Base-by-base conservation (phyloP, 306 rosid species). In the Prunus fruticosa region DNA sequence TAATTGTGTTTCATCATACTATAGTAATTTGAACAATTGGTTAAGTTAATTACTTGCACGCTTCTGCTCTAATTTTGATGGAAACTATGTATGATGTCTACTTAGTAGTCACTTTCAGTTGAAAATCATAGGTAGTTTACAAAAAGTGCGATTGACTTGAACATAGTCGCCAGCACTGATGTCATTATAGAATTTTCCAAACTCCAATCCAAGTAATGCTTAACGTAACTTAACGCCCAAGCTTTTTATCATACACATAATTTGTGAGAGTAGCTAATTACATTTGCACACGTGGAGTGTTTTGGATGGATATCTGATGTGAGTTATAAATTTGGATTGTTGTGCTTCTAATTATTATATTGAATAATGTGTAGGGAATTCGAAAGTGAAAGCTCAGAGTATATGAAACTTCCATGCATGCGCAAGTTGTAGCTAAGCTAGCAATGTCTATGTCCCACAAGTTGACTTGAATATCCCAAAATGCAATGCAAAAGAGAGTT, bases 381-480 rank as follows among this genome's bases (percentile, higher is more conserved):
- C 28, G 78, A 75, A 64, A 75, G 75, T 46, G 67, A 56, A 38
- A 58, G 77, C n/a, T 67, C 12, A 52, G 16, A 73, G 79, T 28
- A 5, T 67, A 46, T 22, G 86, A 79, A 83, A 60, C 81, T 74
- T 79, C 81, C 79, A 49, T 47, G 79, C 56, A 60, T 58, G n/a
- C 81, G 67, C 76, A 38, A 38, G 16, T 30, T 32, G 7, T 32
- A 32, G 38, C 45, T 27, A 0, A 6, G 1, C 15, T 27, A 11
- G 43, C 43, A 0, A 15, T 32, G 22, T 14, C n/a, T 14, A 11
- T 76, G 87, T 19, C 84, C 81, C 84, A 72, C 69, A 19, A 52
- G 79, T 83, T 80, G 84, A 80, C 84, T 76, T 76, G 79, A 76
- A 77, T 73, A 67, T 63, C 5, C 52, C 34, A 7, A 34, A 46